phyloP scores from a whole-genome alignment of 495 filamentous ascomycete genomes.

The Aspergillus conjunctus region DNA sequence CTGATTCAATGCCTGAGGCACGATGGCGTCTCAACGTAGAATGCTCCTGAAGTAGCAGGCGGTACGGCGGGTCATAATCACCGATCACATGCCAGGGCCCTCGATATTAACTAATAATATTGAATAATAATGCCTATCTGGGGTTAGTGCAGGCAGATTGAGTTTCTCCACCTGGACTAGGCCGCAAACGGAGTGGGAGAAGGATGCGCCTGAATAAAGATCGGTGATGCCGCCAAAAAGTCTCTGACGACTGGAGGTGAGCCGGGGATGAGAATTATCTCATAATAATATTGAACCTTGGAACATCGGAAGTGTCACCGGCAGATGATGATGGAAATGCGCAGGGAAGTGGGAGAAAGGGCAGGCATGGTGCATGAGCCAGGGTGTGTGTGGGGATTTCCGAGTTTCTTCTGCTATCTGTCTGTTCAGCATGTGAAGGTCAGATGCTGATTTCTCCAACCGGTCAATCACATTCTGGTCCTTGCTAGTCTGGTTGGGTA shows the following conservation, averaged over 20 bases:
- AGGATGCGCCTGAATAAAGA: background rate
- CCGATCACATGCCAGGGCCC: constrained; percentile 20
- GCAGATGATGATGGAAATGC: too few relatives aligned
- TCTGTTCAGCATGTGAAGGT: constrained; percentile 1
- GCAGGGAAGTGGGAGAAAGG: background rate
- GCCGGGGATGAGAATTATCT: too few relatives aligned
- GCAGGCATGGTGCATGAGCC: background rate
- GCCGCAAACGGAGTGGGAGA: background rate
- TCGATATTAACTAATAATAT: too few relatives aligned
- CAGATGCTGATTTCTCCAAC: background rate
- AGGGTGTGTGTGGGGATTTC: background rate
- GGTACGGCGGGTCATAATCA: constrained; percentile 7
- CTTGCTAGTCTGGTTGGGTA: too few relatives aligned
- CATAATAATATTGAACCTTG: too few relatives aligned
- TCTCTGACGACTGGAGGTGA: too few relatives aligned
- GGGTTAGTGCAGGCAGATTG: constrained; percentile 5
- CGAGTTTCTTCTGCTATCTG: background rate
- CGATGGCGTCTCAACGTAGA: too few relatives aligned
- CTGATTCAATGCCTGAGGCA: too few relatives aligned
- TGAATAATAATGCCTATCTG: too few relatives aligned
- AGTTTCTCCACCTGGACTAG: constrained; percentile 9
- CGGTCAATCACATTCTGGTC: background rate
- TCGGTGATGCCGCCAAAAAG: too few relatives aligned
- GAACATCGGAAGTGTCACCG: too few relatives aligned
- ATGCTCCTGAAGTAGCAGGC: constrained; percentile 21